Base-by-base conservation (phyloP, 2,329 filamentous ascomycete species). In the Colletotrichum eleusines region DNA sequence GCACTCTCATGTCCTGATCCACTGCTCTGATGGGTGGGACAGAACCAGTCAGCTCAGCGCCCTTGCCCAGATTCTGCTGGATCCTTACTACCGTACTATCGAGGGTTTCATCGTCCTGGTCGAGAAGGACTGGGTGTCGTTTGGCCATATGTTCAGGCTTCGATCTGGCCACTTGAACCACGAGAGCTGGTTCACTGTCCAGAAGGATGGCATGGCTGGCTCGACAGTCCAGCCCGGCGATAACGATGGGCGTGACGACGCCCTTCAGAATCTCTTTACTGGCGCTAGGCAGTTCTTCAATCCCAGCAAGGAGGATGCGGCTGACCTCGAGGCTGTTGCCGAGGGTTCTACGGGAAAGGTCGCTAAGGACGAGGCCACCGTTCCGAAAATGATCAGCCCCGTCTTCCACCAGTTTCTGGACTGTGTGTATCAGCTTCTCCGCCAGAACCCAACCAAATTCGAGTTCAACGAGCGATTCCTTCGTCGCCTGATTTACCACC, bases 11-110 rank as follows among this genome's bases (percentile, higher is more conserved):
- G 95, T 97, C 14, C 84, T 99, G 55, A 97, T 99, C 59, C 96
- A 99, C 81, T 99, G 96, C 81, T 98, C 96, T 2, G 96, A 99
- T 81, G 96, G 96, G 5, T 99, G 96, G 96, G 96, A 99, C 81
- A 92, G 96, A 61, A 99, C 96, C 9, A 95, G 94, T 76, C 96
- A 99, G 82, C 87, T 99, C 62, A 97, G 95, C 76, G 94, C 95
- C 5, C 83, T 99, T 67, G 92, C 94, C 66, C 95, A 99, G 81
- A 87, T 99, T 48, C 95, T 97, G 84, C 87, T 99, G 11, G 96
- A 99, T 77, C 96, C 96, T 0, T 98, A 97, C 80, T 99, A 94
- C 80, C 90, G 96, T 62, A 98, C 96, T 0, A 84, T 99, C 60
- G 92, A 98, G 75, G 96, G 96, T 0, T 99, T 98, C 80, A 95